phyloP scores from a whole-genome alignment of 345 rosid species.

The Eucalyptus rudis region DNA sequence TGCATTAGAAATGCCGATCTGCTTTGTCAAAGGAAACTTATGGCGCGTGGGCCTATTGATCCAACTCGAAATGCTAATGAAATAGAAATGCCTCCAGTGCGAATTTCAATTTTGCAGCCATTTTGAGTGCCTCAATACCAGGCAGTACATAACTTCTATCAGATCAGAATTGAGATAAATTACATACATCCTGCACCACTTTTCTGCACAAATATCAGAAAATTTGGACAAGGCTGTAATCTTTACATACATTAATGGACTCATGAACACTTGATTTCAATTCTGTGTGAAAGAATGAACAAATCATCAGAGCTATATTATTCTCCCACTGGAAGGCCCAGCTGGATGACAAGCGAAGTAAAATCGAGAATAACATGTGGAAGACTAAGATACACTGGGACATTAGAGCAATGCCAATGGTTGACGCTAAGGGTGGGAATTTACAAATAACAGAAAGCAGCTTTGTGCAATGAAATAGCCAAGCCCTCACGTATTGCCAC shows the following conservation, averaged over 20 bases:
- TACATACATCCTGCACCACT: neutral
- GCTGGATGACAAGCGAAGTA: neutral
- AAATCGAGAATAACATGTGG: neutral
- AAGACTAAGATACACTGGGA: neutral
- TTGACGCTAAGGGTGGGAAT: neutral
- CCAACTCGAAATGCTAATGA: neutral
- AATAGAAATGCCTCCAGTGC: neutral
- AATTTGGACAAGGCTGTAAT: neutral
- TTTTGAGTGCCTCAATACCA: neutral
- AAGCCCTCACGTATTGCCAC: neutral
- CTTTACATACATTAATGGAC: neutral
- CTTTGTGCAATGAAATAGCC: neutral
- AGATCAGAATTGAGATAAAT: neutral
- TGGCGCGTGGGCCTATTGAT: neutral
- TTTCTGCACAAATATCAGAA: neutral
- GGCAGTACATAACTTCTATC: neutral
- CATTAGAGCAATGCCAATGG: neutral
- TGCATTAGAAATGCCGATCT: neutral
- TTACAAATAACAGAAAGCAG: slow-evolving; percentile 24
- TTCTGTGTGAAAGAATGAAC: slow-evolving; percentile 18
- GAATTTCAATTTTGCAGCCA: neutral
- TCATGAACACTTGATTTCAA: neutral
- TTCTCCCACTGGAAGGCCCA: neutral
- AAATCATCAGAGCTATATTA: slow-evolving; percentile 1
- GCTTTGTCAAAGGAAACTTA: neutral